phyloP scores from a whole-genome alignment of 2,329 filamentous ascomycete genomes.

The Dactylonectria estremocensis region DNA sequence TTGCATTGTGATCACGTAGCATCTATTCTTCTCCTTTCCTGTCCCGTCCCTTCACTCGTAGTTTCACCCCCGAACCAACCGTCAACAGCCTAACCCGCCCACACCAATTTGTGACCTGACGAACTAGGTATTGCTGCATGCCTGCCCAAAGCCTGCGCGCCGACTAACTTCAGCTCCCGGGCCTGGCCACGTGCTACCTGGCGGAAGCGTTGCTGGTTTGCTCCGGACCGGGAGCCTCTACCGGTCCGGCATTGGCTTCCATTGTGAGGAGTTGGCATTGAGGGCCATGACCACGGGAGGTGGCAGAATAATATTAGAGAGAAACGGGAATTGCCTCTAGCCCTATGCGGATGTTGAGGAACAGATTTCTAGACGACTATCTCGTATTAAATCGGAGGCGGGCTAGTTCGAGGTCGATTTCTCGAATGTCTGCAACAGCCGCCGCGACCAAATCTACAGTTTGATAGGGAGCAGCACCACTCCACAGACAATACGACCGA shows the following conservation, averaged over 20 bases:
- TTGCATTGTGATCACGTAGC: constrained; percentile 23
- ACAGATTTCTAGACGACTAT: neutral
- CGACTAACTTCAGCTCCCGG: neutral
- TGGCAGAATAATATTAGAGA: neutral
- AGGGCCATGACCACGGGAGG: neutral
- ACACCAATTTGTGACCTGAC: constrained; percentile 17
- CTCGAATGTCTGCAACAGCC: neutral
- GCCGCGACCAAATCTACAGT: neutral
- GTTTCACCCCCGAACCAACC: constrained; percentile 16
- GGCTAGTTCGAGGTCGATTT: neutral
- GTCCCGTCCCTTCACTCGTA: constrained; percentile 18
- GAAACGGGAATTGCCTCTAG: neutral
- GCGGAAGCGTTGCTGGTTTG: neutral
- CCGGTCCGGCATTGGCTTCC: neutral
- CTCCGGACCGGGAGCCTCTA: neutral
- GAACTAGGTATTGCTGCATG: neutral
- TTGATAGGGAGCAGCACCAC: neutral
- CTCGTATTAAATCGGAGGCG: neutral
- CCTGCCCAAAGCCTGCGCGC: neutral
- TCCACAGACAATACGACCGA: neutral
- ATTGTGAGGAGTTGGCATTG: neutral
- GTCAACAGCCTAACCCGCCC: constrained; percentile 13
- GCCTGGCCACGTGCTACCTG: neutral
- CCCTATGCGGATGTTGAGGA: neutral
- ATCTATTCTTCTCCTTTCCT: constrained; percentile 5